Evolutionary conservation across 257 asterid genomes (phyloP), one percentile per base, ranked within the genome.

Genomic region (Solanum neorickii): DNA sequence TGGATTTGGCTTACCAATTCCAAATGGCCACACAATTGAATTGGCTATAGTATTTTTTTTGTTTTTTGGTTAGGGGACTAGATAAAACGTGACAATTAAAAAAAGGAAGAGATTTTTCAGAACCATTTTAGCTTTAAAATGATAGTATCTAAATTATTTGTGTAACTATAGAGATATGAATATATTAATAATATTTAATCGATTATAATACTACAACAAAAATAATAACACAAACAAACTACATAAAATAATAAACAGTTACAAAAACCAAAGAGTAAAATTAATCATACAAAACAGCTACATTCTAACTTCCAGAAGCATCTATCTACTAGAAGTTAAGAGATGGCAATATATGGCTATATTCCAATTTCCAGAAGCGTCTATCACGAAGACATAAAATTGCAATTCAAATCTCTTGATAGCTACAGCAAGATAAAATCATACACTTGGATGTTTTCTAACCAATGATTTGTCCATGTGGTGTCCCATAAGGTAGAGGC

Each of bases 1-100:
- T 46, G 68, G 91, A 88, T 87, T 83, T 89, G 90, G 87, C 86
- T 33, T 70, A 23, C 11, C 73, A 75, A 31, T 87, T 80, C 31
- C 49, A 77, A 56, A 78, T 12, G 65, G 65, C 84, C 41, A 78
- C 84, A 77, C 41, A 78, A 25, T 78, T 77, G 16, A 52, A 0
- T 52, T 52, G 62, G n/a, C 65, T 56, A 52, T 52, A 52, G 1
- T 52, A 18, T 7, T 52, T 49, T 49, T 42, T 47, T 18, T 52
- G 15, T 52, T 10, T 6, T 52, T 52, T 52, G 0, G 11, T 56
- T 56, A 56, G n/a, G 1, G 65, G n/a, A 18, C 65, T 56, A 52
- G 2, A 52, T 52, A 16, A 10, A 52, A 23, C 7, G n/a, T 52
- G 4, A 52, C 62, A 52, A 52, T 23, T 2, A 52, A 18, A 52